Base-by-base conservation (phyloP, 352 stramenopile species). In the Phytophthora cryptogea region DNA sequence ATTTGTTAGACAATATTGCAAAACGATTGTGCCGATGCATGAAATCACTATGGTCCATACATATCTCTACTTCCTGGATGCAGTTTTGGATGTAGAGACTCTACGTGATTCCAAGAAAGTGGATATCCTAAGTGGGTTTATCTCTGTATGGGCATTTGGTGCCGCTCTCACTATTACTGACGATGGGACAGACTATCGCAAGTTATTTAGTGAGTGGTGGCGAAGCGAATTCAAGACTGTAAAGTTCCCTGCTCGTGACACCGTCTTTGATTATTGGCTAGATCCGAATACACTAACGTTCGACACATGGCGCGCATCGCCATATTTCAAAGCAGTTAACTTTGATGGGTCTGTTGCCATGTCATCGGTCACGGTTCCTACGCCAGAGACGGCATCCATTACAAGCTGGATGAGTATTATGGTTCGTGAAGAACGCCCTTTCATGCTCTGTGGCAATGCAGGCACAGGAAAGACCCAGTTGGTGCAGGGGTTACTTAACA, bases 251-350 rank as follows among this genome's bases (percentile, higher is more conserved):
- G 83, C 78, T 27, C 86, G 86, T 39, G 86, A 98, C 50, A 97
- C 93, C 0, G 89, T 99, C 1, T 99, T 99, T 51, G 96, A 99
- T 70, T 99, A 98, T 66, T 99, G 89, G 82, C 76, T 98, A 20
- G 95, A 99, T 50, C 86, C 91, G 0, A 88, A 76, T 20, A 88
- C 85, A 2, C 72, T 96, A 41, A 64, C 67, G 5, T 98, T 98
- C 59, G 94, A 98, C 37, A 88, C 86, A 14, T 99, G 95, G 95
- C 87, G 87, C 11, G 90, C 95, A n/a, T 97, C 86, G 2, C 91
- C 92, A 4, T 96, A 90, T 54, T 98, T 98, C 63, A 87, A 86
- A 48, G 65, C 54, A 3, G 88, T 94, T 0, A 75, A 88, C 23
- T 94, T 86, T 45, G 83, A 94, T 37, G 81, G 81, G 7, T 89